These are phyloP conservation scores for Gossypium davidsonii DNA, from an alignment of 441 rosid species.

Conservation along the genomic window DNA sequence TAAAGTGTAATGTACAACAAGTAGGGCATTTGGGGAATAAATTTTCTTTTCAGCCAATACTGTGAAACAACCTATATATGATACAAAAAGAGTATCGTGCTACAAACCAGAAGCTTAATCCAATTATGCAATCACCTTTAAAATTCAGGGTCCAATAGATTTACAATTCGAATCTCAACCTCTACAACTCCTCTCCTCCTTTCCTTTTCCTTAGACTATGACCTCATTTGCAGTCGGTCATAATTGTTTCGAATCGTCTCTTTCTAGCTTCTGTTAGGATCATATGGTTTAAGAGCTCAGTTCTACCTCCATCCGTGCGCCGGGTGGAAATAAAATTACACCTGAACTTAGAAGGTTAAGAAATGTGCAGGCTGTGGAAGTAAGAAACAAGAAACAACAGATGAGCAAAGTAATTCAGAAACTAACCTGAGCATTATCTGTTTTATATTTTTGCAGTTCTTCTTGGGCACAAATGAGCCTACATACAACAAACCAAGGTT, in stretches of 20 bases:
- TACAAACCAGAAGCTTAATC: neutral
- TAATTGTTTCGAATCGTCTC: neutral
- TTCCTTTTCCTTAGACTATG: neutral
- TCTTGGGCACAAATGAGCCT: conserved; percentile 86
- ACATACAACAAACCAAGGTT: conserved; percentile 9
- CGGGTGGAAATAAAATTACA: neutral
- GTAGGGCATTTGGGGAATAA: neutral
- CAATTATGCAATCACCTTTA: neutral
- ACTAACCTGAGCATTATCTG: conserved; percentile 65
- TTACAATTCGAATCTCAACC: conserved; percentile 4
- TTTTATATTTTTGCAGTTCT: conserved; percentile 73
- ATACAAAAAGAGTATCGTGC: neutral
- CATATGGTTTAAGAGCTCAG: neutral
- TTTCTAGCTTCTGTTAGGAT: neutral
- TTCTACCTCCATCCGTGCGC: neutral
- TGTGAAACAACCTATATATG: neutral
- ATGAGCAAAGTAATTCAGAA: conserved; percentile 3
- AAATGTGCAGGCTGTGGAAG: neutral
- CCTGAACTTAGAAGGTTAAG: neutral
- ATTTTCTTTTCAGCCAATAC: neutral
- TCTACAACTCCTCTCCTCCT: neutral
- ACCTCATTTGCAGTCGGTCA: conserved; percentile 55
- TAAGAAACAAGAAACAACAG: neutral
- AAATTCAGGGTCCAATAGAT: neutral
- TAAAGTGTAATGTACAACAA: neutral